Base-by-base conservation (phyloP, 495 filamentous ascomycete genomes). In the Daldinia childiae region DNA sequence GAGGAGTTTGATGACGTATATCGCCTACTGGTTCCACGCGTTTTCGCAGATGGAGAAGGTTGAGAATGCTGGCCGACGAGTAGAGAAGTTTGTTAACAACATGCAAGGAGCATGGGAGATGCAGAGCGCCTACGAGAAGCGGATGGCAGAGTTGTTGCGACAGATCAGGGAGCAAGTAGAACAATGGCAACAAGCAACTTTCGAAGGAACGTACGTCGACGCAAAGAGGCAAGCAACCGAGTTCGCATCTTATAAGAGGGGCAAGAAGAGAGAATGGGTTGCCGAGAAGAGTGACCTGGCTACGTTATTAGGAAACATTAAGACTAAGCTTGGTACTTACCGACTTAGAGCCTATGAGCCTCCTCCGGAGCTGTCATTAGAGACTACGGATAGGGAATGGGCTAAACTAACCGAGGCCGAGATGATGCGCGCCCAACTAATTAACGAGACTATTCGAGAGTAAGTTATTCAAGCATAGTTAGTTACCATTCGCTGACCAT, bases 71-170 rank as follows among this genome's bases (percentile, higher is more conserved):
- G 95, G 95, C 2, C 87, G 95, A 61, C 88, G 95, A 64, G 95
- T 99, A 2, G 95, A 99, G 83, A 99, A 99, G 82, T 99, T 99
- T 73, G 92, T 98, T 51, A 93, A 92, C 76, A 97, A 95, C 76
- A 98, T 98, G 95, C 93, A 97, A 71, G 95, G 95, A n/a, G 94
- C 95, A 3, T 98, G 96, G 95, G 94, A 96, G 76, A 99, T 99
- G 95, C 93, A 99, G 80, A 95, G 92, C 76, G 91, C 90, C 14
- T 99, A 93, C 76, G 95, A 99, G 87, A 86, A 89, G 74, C 87
- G 95, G 50, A 95, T 98, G 92, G 85, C 86, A 32, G 91, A 82
- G 61, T 81, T 99, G 8, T 82, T 98, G 56, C 83, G 87, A 66
- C 84, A 90, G 68, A 94, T 98, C 70, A 84, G 83, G 7, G 85